Base-by-base conservation (phyloP, 345 rosid species). In the Syzygium jambos region DNA sequence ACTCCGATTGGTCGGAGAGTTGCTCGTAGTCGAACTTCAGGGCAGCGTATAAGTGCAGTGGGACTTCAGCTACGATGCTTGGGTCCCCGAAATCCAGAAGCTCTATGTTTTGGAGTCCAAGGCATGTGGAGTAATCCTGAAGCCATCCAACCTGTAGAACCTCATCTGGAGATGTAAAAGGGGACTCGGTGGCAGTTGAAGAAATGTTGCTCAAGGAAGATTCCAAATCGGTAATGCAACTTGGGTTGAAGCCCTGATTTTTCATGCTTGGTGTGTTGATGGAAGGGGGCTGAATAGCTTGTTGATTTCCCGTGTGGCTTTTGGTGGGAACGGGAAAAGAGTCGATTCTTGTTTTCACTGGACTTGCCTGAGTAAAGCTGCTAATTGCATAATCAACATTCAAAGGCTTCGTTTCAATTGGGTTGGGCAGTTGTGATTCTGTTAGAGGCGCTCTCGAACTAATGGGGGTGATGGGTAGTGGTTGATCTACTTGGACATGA, bases 21-120 rank as follows among this genome's bases (percentile, higher is more conserved):
- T 89, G 89, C 86, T 94, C 98, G 25, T 91, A 92, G 87, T 94
- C 98, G 85, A 91, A 93, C 96, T 94, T 92, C 83, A 87, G 87
- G 27, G 91, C 87, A 84, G 92, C 94, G 85, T 88, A 94, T 78
- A 93, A 87, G 89, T 91, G 89, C 41, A 92, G 84, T 63, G 98
- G 95, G 86, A 90, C 91, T 87, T 91, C 98, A 52, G 92, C 86
- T 52, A 92, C 17, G 59, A 91, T 85, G 85, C 87, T 87, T 5
- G 90, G 92, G 63, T 93, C 93, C 78, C 61, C 86, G 87, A 89
- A 93, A 55, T 92, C 95, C 14, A 90, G 86, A 89, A 90, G 90
- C 65, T 89, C 95, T 9, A 90, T 51, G 80, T 90, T 89, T 82
- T 93, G 97, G 78, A 90, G 85, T 84, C 94, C 96, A 17, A 90